Conservation (phyloP, 2,329 filamentous ascomycete species). For the Aspergillus novofumigatus region DNA sequence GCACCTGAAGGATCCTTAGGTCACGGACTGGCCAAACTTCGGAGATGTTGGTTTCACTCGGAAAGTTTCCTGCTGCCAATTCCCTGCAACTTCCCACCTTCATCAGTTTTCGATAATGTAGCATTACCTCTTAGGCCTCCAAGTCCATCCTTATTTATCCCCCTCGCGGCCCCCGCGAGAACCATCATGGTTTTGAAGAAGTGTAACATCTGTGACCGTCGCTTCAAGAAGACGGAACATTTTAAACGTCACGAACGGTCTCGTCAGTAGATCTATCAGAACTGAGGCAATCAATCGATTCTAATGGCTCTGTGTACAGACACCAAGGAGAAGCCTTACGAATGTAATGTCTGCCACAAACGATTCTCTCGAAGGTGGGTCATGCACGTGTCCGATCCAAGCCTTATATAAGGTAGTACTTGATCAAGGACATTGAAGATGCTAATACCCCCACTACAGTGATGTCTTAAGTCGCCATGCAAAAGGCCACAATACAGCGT, state of each 20-base stretch:
- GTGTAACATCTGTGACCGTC: conserved; percentile 49
- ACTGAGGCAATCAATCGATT: background rate
- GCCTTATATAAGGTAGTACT: too few relatives aligned
- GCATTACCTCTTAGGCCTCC: conserved; percentile 3
- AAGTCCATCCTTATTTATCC: background rate
- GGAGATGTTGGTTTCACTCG: background rate
- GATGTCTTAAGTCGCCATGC: conserved; percentile 50
- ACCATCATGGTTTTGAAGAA: conserved; percentile 40
- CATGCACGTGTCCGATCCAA: background rate
- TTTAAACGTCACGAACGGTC: conserved; percentile 54
- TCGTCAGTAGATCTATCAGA: conserved; percentile 38
- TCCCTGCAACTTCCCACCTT: background rate
- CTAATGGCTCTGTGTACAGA: conserved; percentile 30
- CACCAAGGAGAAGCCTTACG: conserved; percentile 52
- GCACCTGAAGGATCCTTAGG: too few relatives aligned
- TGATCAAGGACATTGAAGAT: background rate
- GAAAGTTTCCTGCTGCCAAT: background rate
- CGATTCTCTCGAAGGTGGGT: conserved; percentile 51
- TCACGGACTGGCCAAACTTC: background rate
- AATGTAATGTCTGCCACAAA: conserved; percentile 52
- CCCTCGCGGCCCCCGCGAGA: conserved; percentile 8
- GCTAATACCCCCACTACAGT: conserved; percentile 26
- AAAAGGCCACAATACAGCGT: conserved; percentile 44
- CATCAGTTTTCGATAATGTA: conserved; percentile 1
- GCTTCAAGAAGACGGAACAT: conserved; percentile 55